Percentiles rank a stretch among this genome's conserved stretches.
These are phyloP conservation scores for Carex parvula DNA, from an alignment of 176 grass and related monocot genomes.

Conservation along the genomic window DNA sequence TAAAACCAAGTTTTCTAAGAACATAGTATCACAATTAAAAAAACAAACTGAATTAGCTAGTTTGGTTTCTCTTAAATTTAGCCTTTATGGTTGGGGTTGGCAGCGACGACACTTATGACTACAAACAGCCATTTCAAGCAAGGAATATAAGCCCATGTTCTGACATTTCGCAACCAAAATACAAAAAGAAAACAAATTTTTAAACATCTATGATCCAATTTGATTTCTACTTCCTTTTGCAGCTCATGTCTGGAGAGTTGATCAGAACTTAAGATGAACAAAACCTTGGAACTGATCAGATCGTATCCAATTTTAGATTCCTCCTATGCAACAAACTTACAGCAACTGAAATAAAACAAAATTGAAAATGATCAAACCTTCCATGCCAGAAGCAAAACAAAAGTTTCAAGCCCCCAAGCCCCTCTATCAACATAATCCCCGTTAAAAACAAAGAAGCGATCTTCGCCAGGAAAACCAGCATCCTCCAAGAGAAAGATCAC, in stretches of 20 bases:
- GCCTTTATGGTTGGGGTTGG: not conserved
- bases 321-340: not conserved
- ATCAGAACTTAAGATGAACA: not conserved
- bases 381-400: slow-evolving; percentile 82
- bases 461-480: slow-evolving; percentile 73
- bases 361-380: slow-evolving; percentile 51
- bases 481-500: slow-evolving; percentile 84
- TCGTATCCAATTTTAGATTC: not conserved
- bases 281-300: not conserved
- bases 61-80: not conserved
- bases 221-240: not conserved
- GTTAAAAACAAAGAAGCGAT: slow-evolving; percentile 87
- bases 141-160: not conserved
- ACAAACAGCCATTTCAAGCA: not conserved
- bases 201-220: not conserved
- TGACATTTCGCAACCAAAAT: not conserved
- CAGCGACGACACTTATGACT: not conserved
- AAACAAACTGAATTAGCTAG: not conserved
- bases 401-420: slow-evolving; percentile 91
- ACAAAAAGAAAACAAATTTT: not conserved
- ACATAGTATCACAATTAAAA: not conserved
- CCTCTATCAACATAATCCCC: slow-evolving; percentile 95
- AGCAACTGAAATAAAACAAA: not conserved
- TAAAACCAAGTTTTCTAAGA: not conserved
- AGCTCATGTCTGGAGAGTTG: not conserved